Base-by-base conservation (phyloP, 2,329 filamentous ascomycete species). In the Lachnellula hyalina region DNA sequence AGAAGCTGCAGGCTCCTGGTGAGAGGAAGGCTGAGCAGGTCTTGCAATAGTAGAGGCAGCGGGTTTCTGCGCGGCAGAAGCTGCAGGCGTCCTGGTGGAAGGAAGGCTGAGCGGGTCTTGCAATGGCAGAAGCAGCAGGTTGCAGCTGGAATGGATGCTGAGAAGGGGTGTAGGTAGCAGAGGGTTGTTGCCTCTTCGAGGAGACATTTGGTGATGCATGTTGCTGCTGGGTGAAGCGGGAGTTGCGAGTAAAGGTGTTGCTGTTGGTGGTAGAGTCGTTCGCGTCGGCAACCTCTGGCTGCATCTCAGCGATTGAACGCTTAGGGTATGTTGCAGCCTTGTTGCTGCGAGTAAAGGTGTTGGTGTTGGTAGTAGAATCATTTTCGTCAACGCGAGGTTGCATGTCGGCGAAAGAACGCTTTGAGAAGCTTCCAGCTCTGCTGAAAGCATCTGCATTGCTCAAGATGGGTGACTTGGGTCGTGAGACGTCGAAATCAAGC, bases 221-320 rank as follows among this genome's bases (percentile, higher is more conserved):
- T 65, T 47, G 73, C 66, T 1, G 73, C 74, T 32, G 72, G 74
- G 74, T 74, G 68, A 84, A 85, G 47, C 82, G 80, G 41, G 81
- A 82, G 60, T 76, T 79, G 52, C 74, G 74, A 51, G 76, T 72
- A 47, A 12, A 17, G n/a, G 72, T 74, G 25, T 71, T 68, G 6
- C 71, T 70, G 34, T 73, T 71, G 60, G 75, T 77, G 2, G 77
- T 75, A 57, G 52, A 76, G 45, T 79, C 76, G 45, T 82, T 78
- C 47, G 77, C 77, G 25, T 75, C 72, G 5, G 75, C 74, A 2
- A 79, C 72, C 62, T 75, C 78, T 1, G 78, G 76, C 57, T 84
- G 78, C 61, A 80, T 74, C 48, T 83, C 77, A n/a, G 78, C 77
- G 11, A 83, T 71, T 2, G 77, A 75, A 19, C 76, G 76, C 35